Evolutionary conservation across 352 stramenopile species (phyloP).

Genomic region (Thraustochytrium striatum): DNA sequence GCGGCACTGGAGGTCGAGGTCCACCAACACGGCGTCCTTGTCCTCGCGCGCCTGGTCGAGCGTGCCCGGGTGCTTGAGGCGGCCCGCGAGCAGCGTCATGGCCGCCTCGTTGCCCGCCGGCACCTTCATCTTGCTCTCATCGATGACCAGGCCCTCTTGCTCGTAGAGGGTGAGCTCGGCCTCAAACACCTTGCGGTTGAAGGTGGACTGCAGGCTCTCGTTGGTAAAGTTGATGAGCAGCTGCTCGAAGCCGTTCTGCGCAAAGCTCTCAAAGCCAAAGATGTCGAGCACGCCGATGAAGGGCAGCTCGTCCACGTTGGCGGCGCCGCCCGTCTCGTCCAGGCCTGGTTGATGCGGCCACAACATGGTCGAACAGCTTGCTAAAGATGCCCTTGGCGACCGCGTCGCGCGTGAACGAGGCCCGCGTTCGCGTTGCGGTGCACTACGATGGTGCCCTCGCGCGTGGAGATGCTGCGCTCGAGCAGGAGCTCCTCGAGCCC

Average conservation of each 20-base stretch:
- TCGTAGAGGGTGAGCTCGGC: slow-evolving; percentile 67
- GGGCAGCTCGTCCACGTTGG: slow-evolving; percentile 78
- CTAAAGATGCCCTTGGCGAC: slow-evolving; percentile 80
- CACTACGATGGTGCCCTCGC: slow-evolving; percentile 72
- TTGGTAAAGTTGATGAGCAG: slow-evolving; percentile 85
- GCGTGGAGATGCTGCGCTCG: slow-evolving; percentile 74
- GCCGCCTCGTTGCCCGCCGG: slow-evolving; percentile 40
- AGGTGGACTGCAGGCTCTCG: slow-evolving; percentile 78
- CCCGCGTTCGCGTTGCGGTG: slow-evolving; percentile 66
- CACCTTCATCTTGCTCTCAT: slow-evolving; percentile 9
- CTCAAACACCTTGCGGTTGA: slow-evolving; percentile 70
- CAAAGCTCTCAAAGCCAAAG: slow-evolving; percentile 82
- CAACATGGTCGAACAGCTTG: slow-evolving; percentile 78
- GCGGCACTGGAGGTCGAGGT: slow-evolving; percentile 82
- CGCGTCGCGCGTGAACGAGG: slow-evolving; percentile 73
- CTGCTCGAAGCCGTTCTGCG: slow-evolving; percentile 77
- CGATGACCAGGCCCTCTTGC: slow-evolving; percentile 66
- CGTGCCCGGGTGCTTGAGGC: slow-evolving; percentile 9
- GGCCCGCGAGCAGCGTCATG: slow-evolving; percentile 60
- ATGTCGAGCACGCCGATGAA: slow-evolving; percentile 81
- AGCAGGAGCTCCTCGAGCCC: slow-evolving; percentile 73
- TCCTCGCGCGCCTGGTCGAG: slow-evolving; percentile 76
- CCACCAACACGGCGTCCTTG: slow-evolving; percentile 78
- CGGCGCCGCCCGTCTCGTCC: slow-evolving; percentile 68
- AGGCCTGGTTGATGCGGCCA: slow-evolving; percentile 76